Percentiles rank a stretch among this genome's conserved stretches.
These are phyloP conservation scores for Ensete glaucum DNA, from an alignment of 176 grass and related monocot species.

Conservation along the genomic window DNA sequence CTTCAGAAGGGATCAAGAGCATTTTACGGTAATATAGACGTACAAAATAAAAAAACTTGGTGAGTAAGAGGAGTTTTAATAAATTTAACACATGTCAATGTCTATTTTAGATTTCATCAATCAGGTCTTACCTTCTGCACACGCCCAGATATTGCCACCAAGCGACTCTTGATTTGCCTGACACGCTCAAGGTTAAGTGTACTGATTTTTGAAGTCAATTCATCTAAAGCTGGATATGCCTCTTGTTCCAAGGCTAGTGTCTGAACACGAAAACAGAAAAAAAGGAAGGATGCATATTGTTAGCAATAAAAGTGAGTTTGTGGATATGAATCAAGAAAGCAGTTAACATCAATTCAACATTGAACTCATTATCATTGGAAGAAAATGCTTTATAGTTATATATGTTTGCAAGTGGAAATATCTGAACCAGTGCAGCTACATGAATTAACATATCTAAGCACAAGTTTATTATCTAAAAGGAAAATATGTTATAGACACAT, in stretches of 20 bases:
- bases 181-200: constrained; percentile 89
- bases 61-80: too few species aligned
- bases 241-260: constrained; percentile 81
- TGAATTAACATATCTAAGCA: not conserved
- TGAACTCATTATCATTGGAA: not conserved
- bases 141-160: constrained; percentile 86
- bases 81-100: too few species aligned
- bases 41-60: too few species aligned
- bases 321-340: not conserved
- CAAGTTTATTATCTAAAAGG: not conserved
- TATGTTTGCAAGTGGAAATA: not conserved
- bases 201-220: constrained; percentile 97
- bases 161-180: constrained; percentile 92
- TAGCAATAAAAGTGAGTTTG: not conserved
- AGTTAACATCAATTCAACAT: not conserved
- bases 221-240: constrained; percentile 94
- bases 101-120: not conserved
- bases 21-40: too few species aligned
- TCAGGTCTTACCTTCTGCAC: constrained; percentile 68
- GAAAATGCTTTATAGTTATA: not conserved
- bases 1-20: too few species aligned
- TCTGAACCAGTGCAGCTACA: not conserved
- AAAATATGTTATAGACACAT: not conserved
- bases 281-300: not conserved
- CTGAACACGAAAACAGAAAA: constrained; percentile 22